phyloP scores from a whole-genome alignment of 2,329 filamentous ascomycete genomes.

The Hypoxylon sp. region DNA sequence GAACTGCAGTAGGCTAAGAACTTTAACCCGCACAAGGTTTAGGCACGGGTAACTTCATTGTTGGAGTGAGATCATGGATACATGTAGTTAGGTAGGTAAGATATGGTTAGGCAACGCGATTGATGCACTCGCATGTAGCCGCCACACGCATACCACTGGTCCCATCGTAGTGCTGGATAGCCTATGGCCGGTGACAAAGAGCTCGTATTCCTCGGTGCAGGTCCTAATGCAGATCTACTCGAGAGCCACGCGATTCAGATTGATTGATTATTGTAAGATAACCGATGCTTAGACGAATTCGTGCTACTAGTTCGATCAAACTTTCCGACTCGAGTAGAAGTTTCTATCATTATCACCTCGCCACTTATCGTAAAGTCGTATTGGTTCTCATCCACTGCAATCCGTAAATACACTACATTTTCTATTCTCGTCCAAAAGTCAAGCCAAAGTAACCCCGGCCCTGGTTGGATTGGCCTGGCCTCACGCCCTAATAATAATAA shows the following conservation, averaged over 20 bases:
- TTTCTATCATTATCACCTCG: slow-evolving; percentile 10
- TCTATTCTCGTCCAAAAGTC: slow-evolving; percentile 16
- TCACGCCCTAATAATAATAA: slow-evolving; percentile 35
- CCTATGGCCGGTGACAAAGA: slow-evolving; percentile 29
- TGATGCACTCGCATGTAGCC: slow-evolving; percentile 27
- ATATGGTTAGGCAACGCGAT: slow-evolving; percentile 2
- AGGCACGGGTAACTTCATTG: slow-evolving; percentile 20
- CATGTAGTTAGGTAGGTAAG: neutral
- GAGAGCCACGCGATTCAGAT: slow-evolving; percentile 43
- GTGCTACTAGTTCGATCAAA: slow-evolving; percentile 15
- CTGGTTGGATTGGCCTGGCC: slow-evolving; percentile 25
- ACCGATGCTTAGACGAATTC: slow-evolving; percentile 17
- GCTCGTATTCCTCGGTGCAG: slow-evolving; percentile 42
- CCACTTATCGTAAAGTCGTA: slow-evolving; percentile 7
- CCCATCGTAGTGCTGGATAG: slow-evolving; percentile 26
- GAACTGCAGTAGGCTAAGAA: slow-evolving; percentile 29
- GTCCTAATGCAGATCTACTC: slow-evolving; percentile 27
- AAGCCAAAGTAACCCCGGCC: slow-evolving; percentile 3
- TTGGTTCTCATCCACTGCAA: neutral
- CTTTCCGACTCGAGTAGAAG: slow-evolving; percentile 7
- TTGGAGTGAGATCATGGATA: slow-evolving; percentile 7
- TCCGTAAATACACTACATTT: neutral
- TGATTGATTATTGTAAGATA: slow-evolving; percentile 38
- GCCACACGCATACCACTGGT: slow-evolving; percentile 35
- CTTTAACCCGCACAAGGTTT: slow-evolving; percentile 32